These are phyloP conservation scores for Gloeopeniophorella convolvens DNA, from an alignment of 768 basidiomycete genomes.

Conservation along the genomic window DNA sequence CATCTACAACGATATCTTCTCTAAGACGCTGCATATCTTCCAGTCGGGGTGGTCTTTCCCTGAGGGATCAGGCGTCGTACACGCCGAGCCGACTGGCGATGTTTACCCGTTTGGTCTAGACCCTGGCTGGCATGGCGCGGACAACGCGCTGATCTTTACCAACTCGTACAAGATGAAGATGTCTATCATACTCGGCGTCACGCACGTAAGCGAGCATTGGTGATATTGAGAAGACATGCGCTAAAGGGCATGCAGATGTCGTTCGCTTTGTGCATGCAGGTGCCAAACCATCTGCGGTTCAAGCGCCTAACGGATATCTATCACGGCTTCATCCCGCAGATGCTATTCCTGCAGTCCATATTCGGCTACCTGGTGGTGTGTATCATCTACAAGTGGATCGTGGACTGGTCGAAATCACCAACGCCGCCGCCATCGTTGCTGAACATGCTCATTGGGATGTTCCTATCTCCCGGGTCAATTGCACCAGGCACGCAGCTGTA, in stretches of 20 bases:
- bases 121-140: slow-evolving; percentile 90
- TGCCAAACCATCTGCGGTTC: slow-evolving; percentile 94
- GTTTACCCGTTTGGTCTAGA: slow-evolving; percentile 94
- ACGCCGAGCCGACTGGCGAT: slow-evolving; percentile 52
- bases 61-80: slow-evolving; percentile 36
- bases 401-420: slow-evolving; percentile 76
- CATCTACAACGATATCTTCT: slow-evolving; percentile 99
- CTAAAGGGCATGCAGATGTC: slow-evolving; percentile 68
- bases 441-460: slow-evolving; percentile 96
- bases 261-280: slow-evolving; percentile 92
- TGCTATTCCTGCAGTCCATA: slow-evolving; percentile 95
- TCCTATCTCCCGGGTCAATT: slow-evolving; percentile 82
- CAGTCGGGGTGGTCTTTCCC: slow-evolving; percentile 84
- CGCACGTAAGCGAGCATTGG: slow-evolving; percentile 61
- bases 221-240: background rate
- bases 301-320: slow-evolving; percentile 82
- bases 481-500: slow-evolving; percentile 68
- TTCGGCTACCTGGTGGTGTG: slow-evolving; percentile 94
- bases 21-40: slow-evolving; percentile 83
- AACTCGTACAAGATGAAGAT: slow-evolving; percentile 99
- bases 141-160: slow-evolving; percentile 87
- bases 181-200: slow-evolving; percentile 93
- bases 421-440: slow-evolving; percentile 81
- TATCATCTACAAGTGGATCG: slow-evolving; percentile 95
- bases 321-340: slow-evolving; percentile 94